Evolutionary conservation across 176 grass and related monocot genomes (phyloP), one percentile per base, ranked within the genome.

Genomic region (Luzula sylvatica): DNA sequence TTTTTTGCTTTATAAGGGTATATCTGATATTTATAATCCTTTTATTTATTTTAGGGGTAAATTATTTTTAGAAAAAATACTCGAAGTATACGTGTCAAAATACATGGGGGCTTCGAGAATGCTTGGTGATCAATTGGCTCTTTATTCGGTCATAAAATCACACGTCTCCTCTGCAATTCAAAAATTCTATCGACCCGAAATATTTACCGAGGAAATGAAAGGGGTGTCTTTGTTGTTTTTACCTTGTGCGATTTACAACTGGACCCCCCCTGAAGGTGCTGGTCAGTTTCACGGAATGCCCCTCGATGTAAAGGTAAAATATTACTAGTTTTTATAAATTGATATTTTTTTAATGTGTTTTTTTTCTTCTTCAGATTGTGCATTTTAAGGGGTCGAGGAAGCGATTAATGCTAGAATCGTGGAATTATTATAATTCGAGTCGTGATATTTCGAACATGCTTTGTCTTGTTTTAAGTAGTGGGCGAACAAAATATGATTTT

Each of bases 381-480:
- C 92, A 98, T 80, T 98, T 90, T 60, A 90, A 90, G 68, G 85
- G 92, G 16, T 98, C 92, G 66, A 83, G 92, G 43, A 98, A 98
- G 57, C 75, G 81, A 26, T 78, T 90, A 50, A 98, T 87, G 92
- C 51, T 90, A 32, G 78, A 82, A 68, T 79, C 85, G 58, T 98
- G 92, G 81, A 76, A 82, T 26, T 87, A 82, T 53, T 98, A 74
- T 65, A 90, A 86, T 44, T 80, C 78, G 48, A 90, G 81, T 41
- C 76, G 71, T 27, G 66, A 58, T 22, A 42, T 86, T 20, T 62
- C 85, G 66, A 51, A 90, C 70, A 98, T 77, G 81, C 20, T 98
- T 26, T 98, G 81, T 55, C 78, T 90, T 35, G 74, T 98, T 47
- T 72, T 87, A 57, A 79, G 56, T 49, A 98, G 85, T 65, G 85